phyloP scores from a whole-genome alignment of 192 early-diverging fungal genomes.

The Funneliformis mosseae region DNA sequence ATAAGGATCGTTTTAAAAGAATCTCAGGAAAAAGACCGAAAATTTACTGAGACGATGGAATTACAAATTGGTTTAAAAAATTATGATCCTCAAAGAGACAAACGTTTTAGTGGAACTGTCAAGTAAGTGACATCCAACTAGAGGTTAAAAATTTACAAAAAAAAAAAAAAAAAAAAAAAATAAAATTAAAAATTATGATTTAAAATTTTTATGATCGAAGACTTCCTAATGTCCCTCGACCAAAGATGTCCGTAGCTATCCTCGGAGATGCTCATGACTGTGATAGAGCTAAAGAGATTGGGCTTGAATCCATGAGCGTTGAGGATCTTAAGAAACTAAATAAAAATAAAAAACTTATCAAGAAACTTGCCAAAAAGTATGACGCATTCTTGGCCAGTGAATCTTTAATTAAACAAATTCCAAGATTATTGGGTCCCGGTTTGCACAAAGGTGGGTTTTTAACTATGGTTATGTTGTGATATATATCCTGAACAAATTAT shows the following conservation, averaged over 20 bases:
- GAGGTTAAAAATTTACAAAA: neutral
- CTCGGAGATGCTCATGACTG: constrained; percentile 96
- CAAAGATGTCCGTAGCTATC: constrained; percentile 93
- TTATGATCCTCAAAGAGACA: constrained; percentile 99
- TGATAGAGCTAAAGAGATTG: constrained; percentile 91
- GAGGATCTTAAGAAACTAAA: constrained; percentile 99
- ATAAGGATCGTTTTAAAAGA: constrained; percentile 67
- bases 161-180: neutral
- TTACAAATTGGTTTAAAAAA: constrained; percentile 99
- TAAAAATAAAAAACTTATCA: constrained; percentile 99
- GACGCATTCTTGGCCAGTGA: constrained; percentile 98
- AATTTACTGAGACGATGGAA: constrained; percentile 97
- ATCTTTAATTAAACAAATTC: constrained; percentile 98
- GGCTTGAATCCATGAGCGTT: constrained; percentile 89
- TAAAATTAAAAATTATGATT: neutral
- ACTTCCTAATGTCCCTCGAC: constrained; percentile 94
- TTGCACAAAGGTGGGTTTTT: constrained; percentile 77
- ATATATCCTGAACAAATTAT: neutral
- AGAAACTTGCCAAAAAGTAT: constrained; percentile 99
- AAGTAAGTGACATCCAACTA: constrained; percentile 39
- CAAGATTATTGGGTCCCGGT: constrained; percentile 95
- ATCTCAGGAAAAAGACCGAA: constrained; percentile 90
- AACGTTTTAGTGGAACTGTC: constrained; percentile 98
- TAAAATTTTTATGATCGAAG: constrained; percentile 35
- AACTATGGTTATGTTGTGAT: neutral